Percentiles rank a stretch among this genome's conserved stretches.
Conservation (phyloP, 202 grass and related monocot species). For the Zoysia matrella region DNA sequence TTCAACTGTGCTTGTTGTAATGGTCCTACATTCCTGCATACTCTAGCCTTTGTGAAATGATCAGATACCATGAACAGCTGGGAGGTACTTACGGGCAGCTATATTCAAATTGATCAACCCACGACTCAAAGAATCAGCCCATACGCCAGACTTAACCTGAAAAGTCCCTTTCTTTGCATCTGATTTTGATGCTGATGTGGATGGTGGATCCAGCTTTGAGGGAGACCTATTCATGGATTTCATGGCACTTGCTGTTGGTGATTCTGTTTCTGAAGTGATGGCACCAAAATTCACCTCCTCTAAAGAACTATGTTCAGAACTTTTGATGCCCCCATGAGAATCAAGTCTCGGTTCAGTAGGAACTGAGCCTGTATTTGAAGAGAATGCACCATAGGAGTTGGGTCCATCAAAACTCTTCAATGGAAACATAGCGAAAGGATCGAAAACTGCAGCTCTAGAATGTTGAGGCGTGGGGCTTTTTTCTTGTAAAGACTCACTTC, state of each 20-base stretch:
- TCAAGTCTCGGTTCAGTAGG: slow-evolving; percentile 23
- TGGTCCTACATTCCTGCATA: not conserved
- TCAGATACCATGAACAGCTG: not conserved
- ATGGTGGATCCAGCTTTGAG: slow-evolving; percentile 23
- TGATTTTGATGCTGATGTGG: slow-evolving; percentile 39
- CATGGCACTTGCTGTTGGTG: slow-evolving; percentile 13
- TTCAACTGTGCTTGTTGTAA: not conserved
- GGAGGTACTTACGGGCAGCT: slow-evolving; percentile 61
- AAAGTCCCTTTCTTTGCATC: slow-evolving; percentile 54
- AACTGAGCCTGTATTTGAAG: slow-evolving; percentile 47
- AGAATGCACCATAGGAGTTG: slow-evolving; percentile 54
- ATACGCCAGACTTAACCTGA: slow-evolving; percentile 80
- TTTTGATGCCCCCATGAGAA: slow-evolving; percentile 27
- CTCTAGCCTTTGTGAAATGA: not conserved
- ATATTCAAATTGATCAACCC: slow-evolving; percentile 89
- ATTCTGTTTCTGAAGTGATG: slow-evolving; percentile 42
- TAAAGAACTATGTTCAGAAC: slow-evolving; percentile 20
- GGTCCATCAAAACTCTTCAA: slow-evolving; percentile 40
- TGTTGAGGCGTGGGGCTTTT: slow-evolving; percentile 36
- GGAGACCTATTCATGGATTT: slow-evolving; percentile 16
- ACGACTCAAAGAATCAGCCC: slow-evolving; percentile 90
- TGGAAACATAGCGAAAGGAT: slow-evolving; percentile 52
- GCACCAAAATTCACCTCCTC: slow-evolving; percentile 46
- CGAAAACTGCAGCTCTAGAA: slow-evolving; percentile 31
- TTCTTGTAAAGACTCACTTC: slow-evolving; percentile 42